phyloP scores from a whole-genome alignment of 257 asterid genomes.

The Solanum rostratum region DNA sequence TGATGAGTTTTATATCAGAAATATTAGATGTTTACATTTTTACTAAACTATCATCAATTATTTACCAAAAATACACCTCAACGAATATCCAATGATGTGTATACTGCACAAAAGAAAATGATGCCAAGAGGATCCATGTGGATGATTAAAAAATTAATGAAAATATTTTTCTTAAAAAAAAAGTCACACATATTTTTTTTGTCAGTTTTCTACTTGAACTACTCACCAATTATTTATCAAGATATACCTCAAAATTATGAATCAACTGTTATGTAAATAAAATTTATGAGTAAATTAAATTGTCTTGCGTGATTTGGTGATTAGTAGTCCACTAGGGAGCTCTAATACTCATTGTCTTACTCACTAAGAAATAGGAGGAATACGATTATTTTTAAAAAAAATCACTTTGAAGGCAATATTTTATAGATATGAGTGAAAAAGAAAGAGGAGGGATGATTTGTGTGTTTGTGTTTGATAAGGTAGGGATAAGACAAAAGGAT shows the following conservation, averaged over 20 bases:
- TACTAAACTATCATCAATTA: not conserved
- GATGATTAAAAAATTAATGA: not conserved
- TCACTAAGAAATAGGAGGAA: not conserved
- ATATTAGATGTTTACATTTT: not conserved
- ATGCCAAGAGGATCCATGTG: not conserved
- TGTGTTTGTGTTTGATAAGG: not conserved
- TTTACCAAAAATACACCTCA: not conserved
- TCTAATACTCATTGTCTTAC: no score
- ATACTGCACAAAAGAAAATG: not conserved
- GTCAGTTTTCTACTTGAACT: not conserved
- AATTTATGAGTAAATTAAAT: not conserved
- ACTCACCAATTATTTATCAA: not conserved
- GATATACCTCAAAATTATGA: not conserved
- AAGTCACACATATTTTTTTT: not conserved
- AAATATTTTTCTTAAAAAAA: not conserved
- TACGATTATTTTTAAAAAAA: no score
- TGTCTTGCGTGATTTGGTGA: not conserved
- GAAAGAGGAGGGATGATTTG: not conserved
- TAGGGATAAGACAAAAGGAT: not conserved
- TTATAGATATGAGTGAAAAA: not conserved
- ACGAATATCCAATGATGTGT: not conserved
- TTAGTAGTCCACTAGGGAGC: not conserved
- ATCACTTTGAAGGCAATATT: conserved; percentile 12
- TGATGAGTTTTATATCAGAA: not conserved
- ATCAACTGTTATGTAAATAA: not conserved